These are phyloP conservation scores for Xylaria sp. DNA, from an alignment of 2,329 filamentous ascomycete genomes.

Conservation along the genomic window DNA sequence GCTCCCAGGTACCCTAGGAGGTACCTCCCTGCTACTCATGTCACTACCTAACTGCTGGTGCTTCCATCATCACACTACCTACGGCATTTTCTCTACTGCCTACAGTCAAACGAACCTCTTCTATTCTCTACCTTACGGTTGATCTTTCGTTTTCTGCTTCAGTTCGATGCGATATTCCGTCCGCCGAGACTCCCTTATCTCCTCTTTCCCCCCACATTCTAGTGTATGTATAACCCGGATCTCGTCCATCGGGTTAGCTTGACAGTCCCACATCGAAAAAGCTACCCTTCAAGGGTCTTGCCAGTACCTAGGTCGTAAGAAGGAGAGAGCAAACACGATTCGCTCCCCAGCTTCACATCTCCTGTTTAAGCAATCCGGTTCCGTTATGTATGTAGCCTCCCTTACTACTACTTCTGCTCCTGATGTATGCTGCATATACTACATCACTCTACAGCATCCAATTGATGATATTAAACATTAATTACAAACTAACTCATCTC, in stretches of 20 bases:
- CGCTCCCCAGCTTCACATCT: slow-evolving; percentile 25
- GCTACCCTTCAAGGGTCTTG: slow-evolving; percentile 28
- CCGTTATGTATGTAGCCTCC: slow-evolving; percentile 35
- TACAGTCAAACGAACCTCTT: background rate
- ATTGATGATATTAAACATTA: slow-evolving; percentile 27
- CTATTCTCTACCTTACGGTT: background rate
- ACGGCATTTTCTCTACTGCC: background rate
- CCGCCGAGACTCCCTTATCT: background rate
- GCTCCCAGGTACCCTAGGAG: background rate
- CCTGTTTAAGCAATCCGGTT: slow-evolving; percentile 36
- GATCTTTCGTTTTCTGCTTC: background rate
- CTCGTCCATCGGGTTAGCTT: slow-evolving; percentile 1
- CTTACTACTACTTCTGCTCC: background rate
- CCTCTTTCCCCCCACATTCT: background rate
- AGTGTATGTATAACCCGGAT: background rate
- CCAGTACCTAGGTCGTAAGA: background rate
- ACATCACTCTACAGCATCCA: slow-evolving; percentile 16
- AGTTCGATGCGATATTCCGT: background rate
- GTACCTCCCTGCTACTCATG: background rate
- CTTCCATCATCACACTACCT: slow-evolving; percentile 4
- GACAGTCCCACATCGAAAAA: slow-evolving; percentile 26
- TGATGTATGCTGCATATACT: slow-evolving; percentile 12
- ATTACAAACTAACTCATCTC: slow-evolving; percentile 37
- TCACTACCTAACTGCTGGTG: background rate
- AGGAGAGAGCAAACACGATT: slow-evolving; percentile 1